Conservation (phyloP, 306 rosid species). For the Acacia acuminata region DNA sequence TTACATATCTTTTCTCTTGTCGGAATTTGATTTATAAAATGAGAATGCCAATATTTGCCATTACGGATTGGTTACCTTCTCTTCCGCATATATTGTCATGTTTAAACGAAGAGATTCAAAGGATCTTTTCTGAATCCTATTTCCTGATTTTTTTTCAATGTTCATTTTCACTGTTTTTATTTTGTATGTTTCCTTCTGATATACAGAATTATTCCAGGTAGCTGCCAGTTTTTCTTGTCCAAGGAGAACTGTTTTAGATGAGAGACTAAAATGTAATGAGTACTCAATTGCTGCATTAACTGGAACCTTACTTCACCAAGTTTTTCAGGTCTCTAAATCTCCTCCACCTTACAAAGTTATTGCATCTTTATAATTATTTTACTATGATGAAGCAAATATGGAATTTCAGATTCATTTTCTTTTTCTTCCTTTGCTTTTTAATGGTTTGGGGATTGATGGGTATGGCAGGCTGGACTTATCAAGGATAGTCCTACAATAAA, state of each 20-base stretch:
- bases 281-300: constrained; percentile 71
- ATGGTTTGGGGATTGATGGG: constrained; percentile 13
- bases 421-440: not conserved
- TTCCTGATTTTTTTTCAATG: not conserved
- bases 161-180: constrained; percentile 6
- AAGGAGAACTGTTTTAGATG: constrained; percentile 88
- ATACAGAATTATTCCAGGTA: constrained; percentile 55
- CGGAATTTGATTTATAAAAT: not conserved
- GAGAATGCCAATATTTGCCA: constrained; percentile 5
- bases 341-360: constrained; percentile 7
- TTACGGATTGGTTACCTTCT: not conserved
- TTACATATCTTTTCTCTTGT: not conserved
- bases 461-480: constrained; percentile 72
- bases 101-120: not conserved
- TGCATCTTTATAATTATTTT: not conserved
- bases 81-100: not conserved
- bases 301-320: constrained; percentile 91
- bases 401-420: not conserved
- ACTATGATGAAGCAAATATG: constrained; percentile 24
- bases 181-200: constrained; percentile 33
- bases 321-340: constrained; percentile 73
- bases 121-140: not conserved
- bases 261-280: constrained; percentile 77
- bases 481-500: constrained; percentile 55
- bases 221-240: constrained; percentile 77